Conservation (phyloP, 1,284 basidiomycete genomes). For the Rhodofomes roseus region DNA sequence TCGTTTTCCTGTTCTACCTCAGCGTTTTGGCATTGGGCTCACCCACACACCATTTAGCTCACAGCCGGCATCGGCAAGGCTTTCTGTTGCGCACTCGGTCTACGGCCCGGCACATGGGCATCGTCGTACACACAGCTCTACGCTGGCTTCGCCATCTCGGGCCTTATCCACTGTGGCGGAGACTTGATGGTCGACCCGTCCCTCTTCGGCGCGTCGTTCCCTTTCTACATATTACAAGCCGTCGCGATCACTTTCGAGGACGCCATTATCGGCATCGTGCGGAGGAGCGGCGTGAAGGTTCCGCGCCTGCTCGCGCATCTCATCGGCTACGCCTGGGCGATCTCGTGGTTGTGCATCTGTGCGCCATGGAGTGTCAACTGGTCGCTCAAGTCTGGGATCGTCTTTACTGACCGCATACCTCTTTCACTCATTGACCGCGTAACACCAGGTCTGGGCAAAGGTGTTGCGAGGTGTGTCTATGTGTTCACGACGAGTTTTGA, state of each 20-base stretch:
- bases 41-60: constrained; percentile 8
- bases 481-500: too few species aligned
- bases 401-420: constrained; percentile 4
- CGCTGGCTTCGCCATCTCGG: constrained; percentile 29
- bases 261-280: constrained; percentile 16
- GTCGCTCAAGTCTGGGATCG: constrained; percentile 10
- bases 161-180: constrained; percentile 23
- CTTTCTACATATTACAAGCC: constrained; percentile 27
- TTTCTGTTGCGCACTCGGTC: constrained; percentile 11
- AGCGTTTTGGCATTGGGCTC: neutral
- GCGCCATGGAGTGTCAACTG: constrained; percentile 11
- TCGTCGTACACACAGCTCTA: constrained; percentile 32
- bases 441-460: neutral
- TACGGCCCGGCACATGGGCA: constrained; percentile 16
- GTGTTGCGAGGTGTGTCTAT: neutral
- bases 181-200: constrained; percentile 14
- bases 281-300: neutral
- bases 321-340: constrained; percentile 17
- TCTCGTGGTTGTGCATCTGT: constrained; percentile 11
- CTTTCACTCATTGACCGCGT: constrained; percentile 7
- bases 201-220: constrained; percentile 17
- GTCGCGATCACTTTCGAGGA: constrained; percentile 29
- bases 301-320: neutral
- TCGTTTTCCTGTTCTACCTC: neutral
- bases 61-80: constrained; percentile 20